These are phyloP conservation scores for Mallotus nudiflorus DNA, from an alignment of 345 rosid species.

Conservation along the genomic window DNA sequence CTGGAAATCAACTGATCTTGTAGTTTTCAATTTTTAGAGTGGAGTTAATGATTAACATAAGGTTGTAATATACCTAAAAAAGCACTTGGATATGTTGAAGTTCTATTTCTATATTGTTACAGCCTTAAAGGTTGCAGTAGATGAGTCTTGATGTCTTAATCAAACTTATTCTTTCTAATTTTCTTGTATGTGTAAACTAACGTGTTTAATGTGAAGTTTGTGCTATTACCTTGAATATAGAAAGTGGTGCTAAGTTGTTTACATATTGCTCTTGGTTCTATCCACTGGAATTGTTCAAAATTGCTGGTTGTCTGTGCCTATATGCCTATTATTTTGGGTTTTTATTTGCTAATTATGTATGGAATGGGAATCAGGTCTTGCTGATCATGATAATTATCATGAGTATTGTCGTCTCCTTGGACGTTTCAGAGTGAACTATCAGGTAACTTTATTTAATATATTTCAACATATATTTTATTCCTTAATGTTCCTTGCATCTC, in stretches of 20 bases:
- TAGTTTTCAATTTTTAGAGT: conserved; percentile 4
- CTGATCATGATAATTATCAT: conserved; percentile 99
- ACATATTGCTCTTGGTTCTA: not conserved
- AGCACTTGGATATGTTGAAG: not conserved
- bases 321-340: conserved; percentile 4
- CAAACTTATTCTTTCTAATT: not conserved
- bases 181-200: not conserved
- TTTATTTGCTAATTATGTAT: conserved; percentile 2
- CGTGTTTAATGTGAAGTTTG: not conserved
- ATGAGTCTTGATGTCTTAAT: conserved; percentile 6
- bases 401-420: conserved; percentile 99
- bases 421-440: conserved; percentile 91
- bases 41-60: not conserved
- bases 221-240: not conserved
- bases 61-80: not conserved
- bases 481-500: too few species aligned
- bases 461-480: conserved; percentile 2
- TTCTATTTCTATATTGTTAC: not conserved
- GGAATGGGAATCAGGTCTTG: conserved; percentile 68
- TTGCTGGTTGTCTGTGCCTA: not conserved
- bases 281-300: not conserved
- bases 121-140: not conserved
- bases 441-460: conserved; percentile 48
- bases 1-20: not conserved
- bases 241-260: not conserved